Conservation (phyloP, 2,329 filamentous ascomycete genomes). For the Ceratocystis destructans region DNA sequence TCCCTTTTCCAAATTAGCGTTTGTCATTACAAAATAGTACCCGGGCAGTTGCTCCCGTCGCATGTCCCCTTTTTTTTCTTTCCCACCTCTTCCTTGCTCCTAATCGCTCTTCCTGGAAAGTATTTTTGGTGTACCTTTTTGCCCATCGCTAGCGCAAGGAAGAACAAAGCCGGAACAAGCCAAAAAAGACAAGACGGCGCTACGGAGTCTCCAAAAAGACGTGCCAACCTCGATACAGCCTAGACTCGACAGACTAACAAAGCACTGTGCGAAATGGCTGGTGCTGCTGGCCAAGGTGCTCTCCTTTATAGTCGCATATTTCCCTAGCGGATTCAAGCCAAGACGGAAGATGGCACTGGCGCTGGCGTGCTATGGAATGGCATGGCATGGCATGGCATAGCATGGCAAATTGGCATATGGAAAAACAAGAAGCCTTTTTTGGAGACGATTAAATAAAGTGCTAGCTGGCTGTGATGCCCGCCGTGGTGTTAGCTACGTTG, state of each 20-base stretch:
- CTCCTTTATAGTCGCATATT: not conserved
- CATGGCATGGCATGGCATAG: not conserved
- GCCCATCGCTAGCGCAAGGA: not conserved
- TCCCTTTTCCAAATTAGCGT: not conserved
- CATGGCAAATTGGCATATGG: not conserved
- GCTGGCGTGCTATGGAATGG: not conserved
- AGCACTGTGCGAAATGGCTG: not conserved
- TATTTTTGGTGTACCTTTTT: constrained; percentile 8
- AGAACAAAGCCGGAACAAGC: constrained; percentile 7
- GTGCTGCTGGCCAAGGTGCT: not conserved
- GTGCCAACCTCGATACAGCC: not conserved
- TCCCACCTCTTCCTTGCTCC: not conserved
- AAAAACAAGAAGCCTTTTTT: not conserved
- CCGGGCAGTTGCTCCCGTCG: not conserved
- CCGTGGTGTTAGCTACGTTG: not conserved
- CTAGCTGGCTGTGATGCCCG: not conserved
- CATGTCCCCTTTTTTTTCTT: not conserved
- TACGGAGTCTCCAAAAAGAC: not conserved
- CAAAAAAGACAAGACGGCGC: not conserved
- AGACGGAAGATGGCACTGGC: not conserved
- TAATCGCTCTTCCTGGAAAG: not conserved
- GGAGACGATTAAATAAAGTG: too few species aligned
- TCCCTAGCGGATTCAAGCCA: not conserved
- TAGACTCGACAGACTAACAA: not conserved
- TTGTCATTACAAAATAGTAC: not conserved